phyloP scores from a whole-genome alignment of 2,329 filamentous ascomycete genomes.

The Fusarium decemcellulare region DNA sequence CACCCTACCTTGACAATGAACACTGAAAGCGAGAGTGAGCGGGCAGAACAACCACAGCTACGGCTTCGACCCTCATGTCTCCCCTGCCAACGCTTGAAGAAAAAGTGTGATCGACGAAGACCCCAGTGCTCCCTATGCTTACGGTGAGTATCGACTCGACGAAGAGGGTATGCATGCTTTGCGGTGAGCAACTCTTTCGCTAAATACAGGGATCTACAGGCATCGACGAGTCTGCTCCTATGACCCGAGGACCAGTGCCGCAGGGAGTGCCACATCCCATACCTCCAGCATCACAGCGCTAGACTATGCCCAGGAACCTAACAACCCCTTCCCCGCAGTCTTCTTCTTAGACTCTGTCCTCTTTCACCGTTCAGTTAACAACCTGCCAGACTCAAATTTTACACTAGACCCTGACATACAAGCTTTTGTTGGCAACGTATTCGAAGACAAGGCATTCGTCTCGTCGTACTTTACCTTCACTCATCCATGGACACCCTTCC shows the following conservation, averaged over 20 bases:
- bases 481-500: not conserved
- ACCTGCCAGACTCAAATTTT: not conserved
- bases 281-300: not conserved
- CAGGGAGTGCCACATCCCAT: not conserved
- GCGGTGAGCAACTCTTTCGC: not conserved
- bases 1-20: not conserved
- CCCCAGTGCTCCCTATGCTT: not conserved
- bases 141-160: not conserved
- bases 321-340: not conserved
- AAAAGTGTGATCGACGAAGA: not conserved
- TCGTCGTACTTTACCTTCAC: not conserved
- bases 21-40: slow-evolving; percentile 1
- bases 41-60: not conserved
- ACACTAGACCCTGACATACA: not conserved
- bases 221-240: not conserved
- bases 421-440: not conserved
- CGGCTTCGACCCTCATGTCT: slow-evolving; percentile 1
- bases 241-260: not conserved
- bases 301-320: not conserved
- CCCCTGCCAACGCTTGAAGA: not conserved
- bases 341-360: slow-evolving; percentile 5
- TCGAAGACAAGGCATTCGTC: not conserved
- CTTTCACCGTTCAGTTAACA: not conserved
- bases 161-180: too few species aligned
- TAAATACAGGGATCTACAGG: not conserved